Evolutionary conservation across 164 flowering plant genomes (phyloP), one percentile per base, ranked within the genome.

Genomic region (Protea cynaroides): DNA sequence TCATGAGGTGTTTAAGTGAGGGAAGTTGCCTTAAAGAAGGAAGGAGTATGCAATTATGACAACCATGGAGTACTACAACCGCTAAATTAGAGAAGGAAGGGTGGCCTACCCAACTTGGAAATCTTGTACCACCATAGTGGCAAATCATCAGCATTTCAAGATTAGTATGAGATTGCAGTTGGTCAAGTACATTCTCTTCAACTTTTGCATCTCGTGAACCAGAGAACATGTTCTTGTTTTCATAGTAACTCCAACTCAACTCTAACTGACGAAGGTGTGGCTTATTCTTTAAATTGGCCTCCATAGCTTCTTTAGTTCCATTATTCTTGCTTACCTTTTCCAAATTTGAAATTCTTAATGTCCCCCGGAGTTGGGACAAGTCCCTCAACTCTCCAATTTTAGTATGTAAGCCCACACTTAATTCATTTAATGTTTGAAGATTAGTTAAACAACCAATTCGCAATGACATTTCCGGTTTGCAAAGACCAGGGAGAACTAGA

Each of bases 1-100:
- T 1, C 75, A 67, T 0, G 29, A 14, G 19, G 63, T 65, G 7
- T 40, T 40, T 12, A 8, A 80, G 69, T 0, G 22, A 60, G 7
- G 76, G 79, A 36, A 80, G 65, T 11, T 65, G 69, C 7, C 83
- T 81, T 10, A 75, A 68, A 11, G 76, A 52, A 10, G 80, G 84
- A 25, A 75, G 58, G 23, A 7, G 55, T 0, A 0, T 5, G 40
- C 80, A 72, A 7, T 56, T 23, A 13, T 15, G 36, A 43, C 77
- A 74, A 14, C 50, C n/a, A 0, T 0, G 10, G 0, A 80, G 47
- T 1, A 1, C 17, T 2, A 81, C 9, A 1, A 5, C 8, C 8
- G 14, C 65, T 17, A 78, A 11, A 25, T 63, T 44, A 2, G 47
- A 23, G 21, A 70, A 78, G 18, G 63, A 59, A 0, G 62, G 18